Base-by-base conservation (phyloP, 2,329 filamentous ascomycete species). In the Drechslerella coelobrocha region DNA sequence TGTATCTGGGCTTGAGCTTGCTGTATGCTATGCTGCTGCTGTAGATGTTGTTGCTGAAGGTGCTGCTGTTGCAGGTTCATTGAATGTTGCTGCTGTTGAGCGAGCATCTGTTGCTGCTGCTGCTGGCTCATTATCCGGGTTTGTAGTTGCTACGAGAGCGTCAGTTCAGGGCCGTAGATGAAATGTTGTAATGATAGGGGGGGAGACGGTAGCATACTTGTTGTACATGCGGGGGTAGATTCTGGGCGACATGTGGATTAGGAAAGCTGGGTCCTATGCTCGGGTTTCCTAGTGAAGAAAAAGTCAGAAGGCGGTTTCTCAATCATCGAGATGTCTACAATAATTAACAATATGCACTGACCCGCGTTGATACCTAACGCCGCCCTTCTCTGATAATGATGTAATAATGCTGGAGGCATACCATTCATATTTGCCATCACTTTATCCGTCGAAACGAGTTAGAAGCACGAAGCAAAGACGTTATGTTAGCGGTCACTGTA, bases 1-100 rank as follows among this genome's bases (percentile, higher is more conserved):
- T 76, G 73, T 41, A 74, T 73, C 51, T 76, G 74, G 19, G 77
- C 75, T 34, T 78, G 76, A 43, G 47, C 45, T n/a, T 74, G 63
- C 41, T 75, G 74, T 9, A 74, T 61, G 48, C 79, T 78, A 8
- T 53, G 34, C 51, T 56, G 66, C 53, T 71, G 57, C 37, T 57
- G 62, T 12, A 66, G 24, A 27, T 68, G 62, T 6, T 23, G 39
- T 8, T 50, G 48, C 23, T 55, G 60, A 14, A 56, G 19, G 4
- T 55, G 52, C 50, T 63, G 50, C 27, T 68, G 55, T 8, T 61
- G 56, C 59, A 60, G n/a, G 34, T 34, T 63, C 21, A 62, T 48
- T 19, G 50, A 43, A 21, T 50, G 39, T 14, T 59, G 52, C 12
- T 71, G 65, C 23, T 72, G 61, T 21, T 71, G 57, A 19, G 26